Evolutionary conservation across 139 green algal species (phyloP), one percentile per base, ranked within the genome.

Genomic region (Chlorella sp.): DNA sequence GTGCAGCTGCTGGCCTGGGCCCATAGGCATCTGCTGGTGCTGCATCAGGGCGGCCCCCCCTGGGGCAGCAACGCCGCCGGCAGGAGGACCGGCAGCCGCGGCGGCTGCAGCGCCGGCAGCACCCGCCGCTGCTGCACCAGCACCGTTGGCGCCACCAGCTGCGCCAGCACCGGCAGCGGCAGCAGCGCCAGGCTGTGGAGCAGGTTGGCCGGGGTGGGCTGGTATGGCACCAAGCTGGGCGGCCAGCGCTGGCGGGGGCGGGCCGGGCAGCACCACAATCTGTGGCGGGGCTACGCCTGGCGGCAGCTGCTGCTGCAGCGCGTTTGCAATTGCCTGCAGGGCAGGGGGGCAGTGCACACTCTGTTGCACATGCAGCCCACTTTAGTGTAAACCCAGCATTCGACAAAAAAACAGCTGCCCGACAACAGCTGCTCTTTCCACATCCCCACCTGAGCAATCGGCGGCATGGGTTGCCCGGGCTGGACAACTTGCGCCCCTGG

Each of bases 281-380:
- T 82, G 76, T 6, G 60, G 57, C 38, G 71, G 38, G 2, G 9
- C 76, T 0, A 16, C 36, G 4, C 18, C 13, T 16, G 34, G 25
- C 0, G 57, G 57, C 25, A 82, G 36, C 32, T 82, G 76, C 76
- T 72, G 36, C 76, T 72, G 60, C 76, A 82, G n/a, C 76, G 71
- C 36, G 13, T 72, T 20, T 23, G 32, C 11, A 3, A 60, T 9
- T 15, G 51, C 51, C 51, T 60, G 51, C 51, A 60, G 12, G 44
- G 44, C 44, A 51, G 9, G 44, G 44, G n/a, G n/a, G n/a, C n/a
- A 51, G 44, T 16, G 44, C 44, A 51, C 7, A 51, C 44, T 9
- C 6, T 51, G 44, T 9, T 51, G 44, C 44, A 51, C 6, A 51
- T 51, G 44, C 44, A 16, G n/a, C n/a, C n/a, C n/a, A n/a, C n/a